Base-by-base conservation (phyloP, 805 yeast species). In the Candida ovalis region DNA sequence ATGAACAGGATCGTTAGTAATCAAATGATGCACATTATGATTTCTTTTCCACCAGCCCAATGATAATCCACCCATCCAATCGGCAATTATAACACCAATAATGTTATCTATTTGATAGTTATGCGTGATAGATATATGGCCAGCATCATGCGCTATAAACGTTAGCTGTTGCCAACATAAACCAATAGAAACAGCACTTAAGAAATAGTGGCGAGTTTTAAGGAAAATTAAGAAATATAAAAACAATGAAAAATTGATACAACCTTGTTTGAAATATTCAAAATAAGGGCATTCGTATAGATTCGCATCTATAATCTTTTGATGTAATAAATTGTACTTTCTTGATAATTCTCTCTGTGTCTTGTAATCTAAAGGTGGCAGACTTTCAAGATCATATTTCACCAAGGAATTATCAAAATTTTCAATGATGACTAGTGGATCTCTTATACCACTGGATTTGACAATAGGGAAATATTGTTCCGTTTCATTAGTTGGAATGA, bases 31-130 rank as follows among this genome's bases (percentile, higher is more conserved):
- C n/a, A 89, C 95, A 63, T 89, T 89, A 67, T 89, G 97, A 66
- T 87, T 89, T 45, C 91, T 74, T 58, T 89, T 90, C 97, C 97
- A 89, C 97, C 97, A 89, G 2, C 96, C 96, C 19, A 88, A 62
- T 41, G 96, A 86, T 38, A 89, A 72, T 0, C 97, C 97, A n/a
- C 97, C 97, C 44, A 82, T 67, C 72, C 76, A 89, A 52, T 87
- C 81, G 1, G 96, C 95, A 43, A 89, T 72, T 2, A 80, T 44
- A 64, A 83, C 79, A 1, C 96, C 95, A 48, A 87, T 73, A 18
- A 85, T 62, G 60, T 84, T 89, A 64, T 89, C 97, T 9, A 79
- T 41, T 55, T 82, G 85, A 66, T 85, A 89, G 57, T 86, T 73
- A 63, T 89, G 97, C 0, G 96, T 84, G 44, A 89, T 84, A 2